phyloP scores from a whole-genome alignment of 176 grass and related monocot genomes.

The Aegilops bicornis region DNA sequence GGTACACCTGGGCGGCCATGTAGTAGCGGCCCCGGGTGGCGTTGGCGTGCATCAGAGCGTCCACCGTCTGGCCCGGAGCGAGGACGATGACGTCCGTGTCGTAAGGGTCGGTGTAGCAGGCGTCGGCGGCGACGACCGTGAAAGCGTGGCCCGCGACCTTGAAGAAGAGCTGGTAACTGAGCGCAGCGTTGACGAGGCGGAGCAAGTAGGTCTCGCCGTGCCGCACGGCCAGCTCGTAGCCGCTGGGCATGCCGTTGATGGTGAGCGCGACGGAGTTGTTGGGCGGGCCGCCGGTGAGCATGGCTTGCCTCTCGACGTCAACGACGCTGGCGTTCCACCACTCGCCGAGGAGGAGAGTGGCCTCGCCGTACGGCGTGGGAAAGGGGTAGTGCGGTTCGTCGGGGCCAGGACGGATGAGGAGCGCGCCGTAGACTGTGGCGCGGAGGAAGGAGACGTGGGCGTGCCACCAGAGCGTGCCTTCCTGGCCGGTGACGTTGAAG shows the following conservation, averaged over 20 bases:
- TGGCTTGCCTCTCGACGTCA: conserved; percentile 34
- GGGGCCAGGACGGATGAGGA: conserved; percentile 40
- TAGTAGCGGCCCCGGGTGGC: conserved; percentile 42
- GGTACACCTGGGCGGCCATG: conserved; percentile 55
- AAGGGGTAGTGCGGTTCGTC: conserved; percentile 34
- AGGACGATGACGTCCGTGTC: conserved; percentile 46
- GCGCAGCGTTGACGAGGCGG: conserved; percentile 67
- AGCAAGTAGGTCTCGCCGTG: conserved; percentile 48
- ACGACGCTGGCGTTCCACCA: conserved; percentile 60
- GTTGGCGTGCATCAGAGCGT: conserved; percentile 53
- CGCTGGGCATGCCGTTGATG: conserved; percentile 53
- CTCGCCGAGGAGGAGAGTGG: conserved; percentile 51
- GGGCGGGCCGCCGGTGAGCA: conserved; percentile 26
- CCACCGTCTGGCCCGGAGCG: conserved; percentile 62
- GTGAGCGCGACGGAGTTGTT: conserved; percentile 50
- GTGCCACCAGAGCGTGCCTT: conserved; percentile 71
- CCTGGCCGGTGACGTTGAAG: conserved; percentile 54
- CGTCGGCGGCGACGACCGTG: conserved; percentile 58
- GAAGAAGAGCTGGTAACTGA: conserved; percentile 67
- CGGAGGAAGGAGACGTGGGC: conserved; percentile 50
- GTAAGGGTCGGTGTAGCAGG: conserved; percentile 68
- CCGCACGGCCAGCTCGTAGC: conserved; percentile 31
- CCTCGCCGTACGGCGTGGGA: conserved; percentile 44
- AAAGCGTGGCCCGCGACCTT: conserved; percentile 63
- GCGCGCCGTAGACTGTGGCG: conserved; percentile 49